Conservation (phyloP, 169 alveolate genomes). For the Plasmodium gonderi region DNA sequence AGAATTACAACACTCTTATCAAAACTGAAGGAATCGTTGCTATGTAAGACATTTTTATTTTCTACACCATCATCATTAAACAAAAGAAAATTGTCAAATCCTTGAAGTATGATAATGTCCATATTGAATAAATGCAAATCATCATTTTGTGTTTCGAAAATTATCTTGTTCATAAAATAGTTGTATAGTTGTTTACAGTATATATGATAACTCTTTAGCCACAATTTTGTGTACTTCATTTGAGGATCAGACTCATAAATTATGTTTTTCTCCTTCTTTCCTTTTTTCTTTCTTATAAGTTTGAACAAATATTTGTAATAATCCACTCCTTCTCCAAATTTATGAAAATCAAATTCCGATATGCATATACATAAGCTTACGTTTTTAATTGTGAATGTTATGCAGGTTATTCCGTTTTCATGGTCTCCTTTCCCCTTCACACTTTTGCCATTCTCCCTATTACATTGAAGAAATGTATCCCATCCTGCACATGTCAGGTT, state of each 20-base stretch:
- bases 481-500: no score
- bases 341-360: background rate
- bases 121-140: constrained; percentile 10
- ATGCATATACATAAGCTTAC: constrained; percentile 18
- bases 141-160: constrained; percentile 39
- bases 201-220: background rate
- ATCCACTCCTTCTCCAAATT: background rate
- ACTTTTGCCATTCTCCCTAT: background rate
- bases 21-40: constrained; percentile 11
- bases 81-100: background rate
- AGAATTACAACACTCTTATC: constrained; percentile 16
- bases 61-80: constrained; percentile 8
- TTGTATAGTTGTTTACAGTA: constrained; percentile 27
- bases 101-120: constrained; percentile 12
- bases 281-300: background rate
- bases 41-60: background rate
- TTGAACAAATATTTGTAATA: constrained; percentile 23
- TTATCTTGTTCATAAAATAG: background rate
- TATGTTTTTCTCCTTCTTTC: background rate
- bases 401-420: background rate
- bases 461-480: background rate
- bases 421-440: background rate
- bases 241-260: background rate
- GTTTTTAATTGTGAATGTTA: constrained; percentile 14
- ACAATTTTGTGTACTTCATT: background rate